A percentile compares a stretch with the other conserved stretches of the same genome.
Evolutionary conservation across 129 eudicot species (phyloP).

Genomic region (Ambrosia artemisiifolia): DNA sequence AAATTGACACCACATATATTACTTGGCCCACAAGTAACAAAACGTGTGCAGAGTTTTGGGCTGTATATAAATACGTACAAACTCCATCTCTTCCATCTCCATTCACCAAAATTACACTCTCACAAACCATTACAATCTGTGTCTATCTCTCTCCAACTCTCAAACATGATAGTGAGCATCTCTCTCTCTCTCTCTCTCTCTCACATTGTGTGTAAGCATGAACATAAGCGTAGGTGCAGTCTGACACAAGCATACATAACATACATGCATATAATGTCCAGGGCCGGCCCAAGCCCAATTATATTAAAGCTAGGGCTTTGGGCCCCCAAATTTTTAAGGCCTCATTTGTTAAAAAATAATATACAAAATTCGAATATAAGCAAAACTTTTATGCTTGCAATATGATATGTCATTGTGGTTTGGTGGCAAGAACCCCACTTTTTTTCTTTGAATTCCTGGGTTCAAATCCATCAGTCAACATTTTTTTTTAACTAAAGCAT

Average conservation of each 20-base stretch:
- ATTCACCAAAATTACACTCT: constrained; percentile 10
- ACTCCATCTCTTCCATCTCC: background rate
- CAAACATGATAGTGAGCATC: constrained; percentile 34
- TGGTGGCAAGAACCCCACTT: too few species aligned
- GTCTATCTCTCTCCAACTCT: background rate
- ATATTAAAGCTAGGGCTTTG: too few species aligned
- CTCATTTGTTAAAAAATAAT: too few species aligned
- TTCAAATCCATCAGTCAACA: too few species aligned
- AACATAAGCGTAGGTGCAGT: background rate
- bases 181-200: constrained; percentile 13
- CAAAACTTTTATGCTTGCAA: too few species aligned
- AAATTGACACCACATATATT: background rate
- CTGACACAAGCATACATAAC: background rate
- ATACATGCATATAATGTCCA: background rate
- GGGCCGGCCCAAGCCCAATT: too few species aligned
- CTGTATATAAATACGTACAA: background rate
- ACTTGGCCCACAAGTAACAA: constrained; percentile 20
- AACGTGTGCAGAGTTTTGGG: constrained; percentile 1
- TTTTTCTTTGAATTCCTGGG: too few species aligned
- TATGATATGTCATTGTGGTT: too few species aligned
- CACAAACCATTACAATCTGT: background rate
- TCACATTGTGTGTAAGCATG: background rate
- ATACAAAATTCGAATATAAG: too few species aligned
- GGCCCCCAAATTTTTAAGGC: too few species aligned
- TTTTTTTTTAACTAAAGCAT: too few species aligned